Evolutionary conservation across 75 land plant genomes (phyloP), one percentile per base, ranked within the genome.

Genomic region (Ceratopteris richardii): DNA sequence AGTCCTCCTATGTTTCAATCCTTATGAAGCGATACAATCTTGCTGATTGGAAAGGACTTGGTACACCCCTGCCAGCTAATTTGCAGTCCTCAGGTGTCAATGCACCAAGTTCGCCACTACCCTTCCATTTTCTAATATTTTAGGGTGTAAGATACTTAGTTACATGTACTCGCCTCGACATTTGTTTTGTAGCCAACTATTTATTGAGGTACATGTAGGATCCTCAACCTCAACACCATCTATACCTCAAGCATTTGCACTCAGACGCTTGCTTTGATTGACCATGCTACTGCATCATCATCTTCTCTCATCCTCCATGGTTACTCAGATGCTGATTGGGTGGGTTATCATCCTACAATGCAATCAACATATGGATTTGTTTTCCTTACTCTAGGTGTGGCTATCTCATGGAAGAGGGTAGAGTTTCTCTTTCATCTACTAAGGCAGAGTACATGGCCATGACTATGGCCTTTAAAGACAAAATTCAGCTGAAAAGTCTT

Each of bases 321-420:
- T 1, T 67, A 77, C 21, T 58, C 51, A 51, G 71, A 78, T 73
- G 77, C 60, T 43, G 72, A 78, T 29, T 68, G 60, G 44, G 80
- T n/a, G 53, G 17, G 76, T 60, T 29, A 68, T 61, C 65, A 64
- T 48, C 61, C 67, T 37, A 68, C 68, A 0, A 21, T 56, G 25
- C 21, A 70, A 6, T 72, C 80, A 39, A 72, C 68, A 14, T 62
- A 60, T 27, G 80, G 80, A 0, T 77, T 67, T 52, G 24, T 56
- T 36, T 24, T 21, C 19, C 22, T 19, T 18, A 28, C 50, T 36
- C 14, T 26, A 29, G 29, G 29, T 28, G 51, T 61, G 17, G 31
- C 68, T 9, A 26, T 71, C n/a, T 42, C 51, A 47, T 57, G 67
- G 67, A 29, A 47, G 28, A 27, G 60, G 31, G 17, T 26, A 63